phyloP scores from a whole-genome alignment of 2,329 filamentous ascomycete species.

The Xylariales sp. region DNA sequence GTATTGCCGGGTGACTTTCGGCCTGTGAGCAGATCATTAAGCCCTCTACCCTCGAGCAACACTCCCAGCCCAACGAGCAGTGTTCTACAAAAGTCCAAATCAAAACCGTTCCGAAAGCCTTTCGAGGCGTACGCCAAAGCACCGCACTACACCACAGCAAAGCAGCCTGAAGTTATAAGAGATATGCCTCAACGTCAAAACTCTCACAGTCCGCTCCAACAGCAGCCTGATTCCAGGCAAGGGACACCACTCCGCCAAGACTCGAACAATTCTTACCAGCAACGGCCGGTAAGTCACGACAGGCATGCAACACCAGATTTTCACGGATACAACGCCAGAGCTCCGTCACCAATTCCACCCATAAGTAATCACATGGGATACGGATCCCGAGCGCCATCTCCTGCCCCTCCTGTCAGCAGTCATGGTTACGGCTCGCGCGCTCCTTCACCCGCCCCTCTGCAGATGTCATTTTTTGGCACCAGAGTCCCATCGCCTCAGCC shows the following conservation, averaged over 20 bases:
- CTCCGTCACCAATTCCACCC: slow-evolving; percentile 26
- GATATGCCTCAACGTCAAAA: slow-evolving; percentile 29
- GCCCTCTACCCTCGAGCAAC: slow-evolving; percentile 53
- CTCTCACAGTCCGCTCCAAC: slow-evolving; percentile 33
- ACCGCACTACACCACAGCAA: slow-evolving; percentile 60
- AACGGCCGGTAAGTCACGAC: slow-evolving; percentile 13
- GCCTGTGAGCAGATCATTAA: slow-evolving; percentile 61
- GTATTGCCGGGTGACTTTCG: slow-evolving; percentile 81
- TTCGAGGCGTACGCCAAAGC: slow-evolving; percentile 65
- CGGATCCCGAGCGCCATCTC: slow-evolving; percentile 25
- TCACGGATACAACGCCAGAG: slow-evolving; percentile 14
- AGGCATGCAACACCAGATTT: too few species aligned
- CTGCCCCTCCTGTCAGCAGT: slow-evolving; percentile 22
- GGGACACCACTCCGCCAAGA: slow-evolving; percentile 15
- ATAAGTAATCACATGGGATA: slow-evolving; percentile 18
- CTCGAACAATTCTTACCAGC: slow-evolving; percentile 13
- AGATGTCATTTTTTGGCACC: slow-evolving; percentile 19
- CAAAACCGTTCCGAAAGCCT: slow-evolving; percentile 60
- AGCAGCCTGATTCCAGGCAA: slow-evolving; percentile 18
- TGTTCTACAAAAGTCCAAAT: slow-evolving; percentile 53
- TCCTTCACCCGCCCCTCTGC: slow-evolving; percentile 29
- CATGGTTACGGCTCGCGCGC: slow-evolving; percentile 17
- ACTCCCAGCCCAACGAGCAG: slow-evolving; percentile 47
- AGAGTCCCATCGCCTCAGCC: slow-evolving; percentile 36
- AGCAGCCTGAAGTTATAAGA: slow-evolving; percentile 54